Evolutionary conservation across 208 protist genomes (phyloP).

Genomic region (Balamuthia mandrillaris): DNA sequence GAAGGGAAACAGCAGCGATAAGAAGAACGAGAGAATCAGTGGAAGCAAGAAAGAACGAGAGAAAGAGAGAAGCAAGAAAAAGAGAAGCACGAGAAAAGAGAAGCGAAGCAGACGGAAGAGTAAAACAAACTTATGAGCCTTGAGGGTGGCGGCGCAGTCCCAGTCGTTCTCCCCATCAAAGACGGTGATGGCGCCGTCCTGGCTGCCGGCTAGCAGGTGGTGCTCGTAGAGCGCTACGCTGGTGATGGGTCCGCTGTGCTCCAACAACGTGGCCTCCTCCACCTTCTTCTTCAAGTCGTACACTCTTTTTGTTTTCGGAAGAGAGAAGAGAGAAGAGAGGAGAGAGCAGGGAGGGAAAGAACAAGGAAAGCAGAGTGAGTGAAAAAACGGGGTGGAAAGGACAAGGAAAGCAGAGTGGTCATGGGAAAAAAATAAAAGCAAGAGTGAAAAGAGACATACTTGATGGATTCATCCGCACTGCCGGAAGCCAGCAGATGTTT

Average conservation of each 20-base stretch:
- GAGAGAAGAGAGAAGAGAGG: too few species aligned
- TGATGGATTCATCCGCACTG: constrained; percentile 4
- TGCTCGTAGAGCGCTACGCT: neutral
- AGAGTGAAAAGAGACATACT: neutral
- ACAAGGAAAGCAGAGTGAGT: too few species aligned
- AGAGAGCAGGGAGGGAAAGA: too few species aligned
- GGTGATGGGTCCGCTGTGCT: constrained; percentile 3
- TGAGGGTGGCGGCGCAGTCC: neutral
- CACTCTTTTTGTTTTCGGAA: neutral
- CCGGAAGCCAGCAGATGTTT: constrained; percentile 6
- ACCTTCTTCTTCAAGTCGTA: constrained; percentile 5
- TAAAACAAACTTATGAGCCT: neutral
- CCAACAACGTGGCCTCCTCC: neutral
- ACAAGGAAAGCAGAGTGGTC: too few species aligned
- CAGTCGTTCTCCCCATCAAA: neutral
- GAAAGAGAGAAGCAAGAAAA: too few species aligned
- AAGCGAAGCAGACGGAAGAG: neutral
- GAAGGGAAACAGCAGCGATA: too few species aligned
- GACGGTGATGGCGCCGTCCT: constrained; percentile 5
- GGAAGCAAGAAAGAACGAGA: neutral
- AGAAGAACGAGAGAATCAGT: neutral
- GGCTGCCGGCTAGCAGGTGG: neutral
- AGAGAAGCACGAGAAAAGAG: too few species aligned
- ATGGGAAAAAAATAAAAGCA: too few species aligned
- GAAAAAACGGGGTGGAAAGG: too few species aligned